Conservation (phyloP, 2,329 filamentous ascomycete genomes). For the Clonostachys sp. region DNA sequence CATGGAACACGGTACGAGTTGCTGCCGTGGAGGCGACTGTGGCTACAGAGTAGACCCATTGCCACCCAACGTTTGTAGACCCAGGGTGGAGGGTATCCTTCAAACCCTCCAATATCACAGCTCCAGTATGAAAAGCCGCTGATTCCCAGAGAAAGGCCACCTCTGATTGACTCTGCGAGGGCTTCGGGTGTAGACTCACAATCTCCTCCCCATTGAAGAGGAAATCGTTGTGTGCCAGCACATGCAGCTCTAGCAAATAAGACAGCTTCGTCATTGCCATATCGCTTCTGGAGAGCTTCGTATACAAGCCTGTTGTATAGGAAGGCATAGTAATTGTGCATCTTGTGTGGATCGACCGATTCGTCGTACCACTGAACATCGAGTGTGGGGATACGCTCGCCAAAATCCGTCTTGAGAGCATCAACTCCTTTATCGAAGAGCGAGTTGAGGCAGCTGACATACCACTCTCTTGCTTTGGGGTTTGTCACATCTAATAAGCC, state of each 20-base stretch:
- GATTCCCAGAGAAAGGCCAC: conserved; percentile 58
- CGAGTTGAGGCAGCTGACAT: conserved; percentile 51
- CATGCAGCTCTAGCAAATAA: conserved; percentile 63
- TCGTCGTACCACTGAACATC: conserved; percentile 62
- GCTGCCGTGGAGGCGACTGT: conserved; percentile 67
- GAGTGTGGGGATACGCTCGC: conserved; percentile 63
- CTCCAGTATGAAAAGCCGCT: conserved; percentile 66
- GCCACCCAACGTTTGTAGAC: conserved; percentile 77
- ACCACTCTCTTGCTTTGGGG: conserved; percentile 63
- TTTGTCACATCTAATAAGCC: conserved; percentile 72
- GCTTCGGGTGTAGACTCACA: conserved; percentile 71
- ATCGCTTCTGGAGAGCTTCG: conserved; percentile 54
- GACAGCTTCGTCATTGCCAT: conserved; percentile 50
- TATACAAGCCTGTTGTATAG: conserved; percentile 69
- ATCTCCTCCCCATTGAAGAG: conserved; percentile 70
- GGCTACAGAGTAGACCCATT: conserved; percentile 67
- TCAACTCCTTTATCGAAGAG: conserved; percentile 68
- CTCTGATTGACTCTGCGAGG: conserved; percentile 66
- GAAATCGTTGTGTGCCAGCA: conserved; percentile 66
- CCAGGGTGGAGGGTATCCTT: conserved; percentile 61
- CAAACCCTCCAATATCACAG: conserved; percentile 68
- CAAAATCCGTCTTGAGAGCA: conserved; percentile 72
- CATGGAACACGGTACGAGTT: conserved; percentile 71
- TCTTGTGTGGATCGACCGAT: conserved; percentile 53
- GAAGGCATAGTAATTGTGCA: conserved; percentile 78